Conservation (phyloP, 2,329 filamentous ascomycete species). For the Leptographium lundbergii region DNA sequence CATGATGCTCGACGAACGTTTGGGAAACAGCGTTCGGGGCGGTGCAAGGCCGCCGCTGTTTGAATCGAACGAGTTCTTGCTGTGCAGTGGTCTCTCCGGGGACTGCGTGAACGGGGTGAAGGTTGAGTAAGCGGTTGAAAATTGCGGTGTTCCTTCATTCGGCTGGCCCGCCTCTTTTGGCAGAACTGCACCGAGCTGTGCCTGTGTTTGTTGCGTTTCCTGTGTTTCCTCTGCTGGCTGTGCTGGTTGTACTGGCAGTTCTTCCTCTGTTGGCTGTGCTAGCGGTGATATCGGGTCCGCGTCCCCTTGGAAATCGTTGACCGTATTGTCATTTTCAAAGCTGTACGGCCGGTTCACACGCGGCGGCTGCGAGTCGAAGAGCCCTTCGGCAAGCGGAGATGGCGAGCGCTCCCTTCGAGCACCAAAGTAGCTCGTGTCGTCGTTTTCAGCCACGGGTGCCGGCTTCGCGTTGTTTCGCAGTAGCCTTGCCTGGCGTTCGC, state of each 20-base stretch:
- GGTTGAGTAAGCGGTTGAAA: slow-evolving; percentile 14
- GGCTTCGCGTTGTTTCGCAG: not conserved
- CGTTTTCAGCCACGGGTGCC: slow-evolving; percentile 18
- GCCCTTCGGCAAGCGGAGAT: slow-evolving; percentile 25
- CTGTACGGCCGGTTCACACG: not conserved
- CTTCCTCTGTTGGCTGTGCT: no score
- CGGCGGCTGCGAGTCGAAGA: not conserved
- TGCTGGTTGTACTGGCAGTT: no score
- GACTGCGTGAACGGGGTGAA: slow-evolving; percentile 19
- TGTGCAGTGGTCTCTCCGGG: slow-evolving; percentile 27
- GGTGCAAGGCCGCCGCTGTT: slow-evolving; percentile 32
- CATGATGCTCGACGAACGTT: slow-evolving; percentile 46
- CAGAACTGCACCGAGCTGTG: not conserved
- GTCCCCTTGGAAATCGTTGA: not conserved
- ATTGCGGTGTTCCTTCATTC: not conserved
- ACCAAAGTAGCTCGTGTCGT: slow-evolving; percentile 32
- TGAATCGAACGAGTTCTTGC: slow-evolving; percentile 35
- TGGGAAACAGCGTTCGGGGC: slow-evolving; percentile 34
- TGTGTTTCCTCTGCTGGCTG: no score
- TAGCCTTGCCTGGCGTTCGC: slow-evolving; percentile 22
- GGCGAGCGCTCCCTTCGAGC: slow-evolving; percentile 47
- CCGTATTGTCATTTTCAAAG: not conserved
- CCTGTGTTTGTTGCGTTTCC: not conserved
- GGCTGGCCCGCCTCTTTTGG: not conserved
- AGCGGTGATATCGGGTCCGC: not conserved